Evolutionary conservation across 2,329 filamentous ascomycete species (phyloP).

Genomic region (Botrytis hyacinthi): DNA sequence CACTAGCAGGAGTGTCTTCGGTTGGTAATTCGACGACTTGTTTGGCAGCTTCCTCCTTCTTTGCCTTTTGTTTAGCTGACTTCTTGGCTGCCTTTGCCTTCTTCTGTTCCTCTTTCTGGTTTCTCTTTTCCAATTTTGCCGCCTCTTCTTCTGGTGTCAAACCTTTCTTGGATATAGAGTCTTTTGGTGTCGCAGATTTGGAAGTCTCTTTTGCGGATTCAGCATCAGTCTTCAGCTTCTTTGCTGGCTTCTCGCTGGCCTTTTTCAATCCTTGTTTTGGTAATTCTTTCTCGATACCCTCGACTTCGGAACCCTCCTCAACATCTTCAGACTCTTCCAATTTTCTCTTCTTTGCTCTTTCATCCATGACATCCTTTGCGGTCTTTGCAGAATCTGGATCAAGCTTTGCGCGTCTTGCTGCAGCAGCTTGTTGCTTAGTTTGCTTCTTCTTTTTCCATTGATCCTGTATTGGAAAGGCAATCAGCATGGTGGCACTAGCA

Average conservation of each 20-base stretch:
- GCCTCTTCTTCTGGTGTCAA: slow-evolving; percentile 11
- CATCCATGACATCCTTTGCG: slow-evolving; percentile 90
- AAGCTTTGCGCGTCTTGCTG: slow-evolving; percentile 82
- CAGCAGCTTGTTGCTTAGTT: slow-evolving; percentile 81
- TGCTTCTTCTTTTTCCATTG: slow-evolving; percentile 97
- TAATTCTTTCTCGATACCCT: slow-evolving; percentile 56
- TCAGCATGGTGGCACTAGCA: slow-evolving; percentile 23
- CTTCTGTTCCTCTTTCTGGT: slow-evolving; percentile 38
- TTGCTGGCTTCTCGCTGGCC: slow-evolving; percentile 42
- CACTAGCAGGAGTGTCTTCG: slow-evolving; percentile 32
- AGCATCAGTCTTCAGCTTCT: slow-evolving; percentile 52
- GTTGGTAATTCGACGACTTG: slow-evolving; percentile 10
- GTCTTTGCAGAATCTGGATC: slow-evolving; percentile 89
- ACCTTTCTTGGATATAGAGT: slow-evolving; percentile 36
- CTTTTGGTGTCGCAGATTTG: slow-evolving; percentile 40
- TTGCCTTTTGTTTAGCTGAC: slow-evolving; percentile 44
- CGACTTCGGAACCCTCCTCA: slow-evolving; percentile 28
- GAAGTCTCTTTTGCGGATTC: slow-evolving; percentile 10
- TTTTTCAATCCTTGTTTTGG: slow-evolving; percentile 63
- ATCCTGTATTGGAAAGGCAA: slow-evolving; percentile 54
- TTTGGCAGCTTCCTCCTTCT: slow-evolving; percentile 25
- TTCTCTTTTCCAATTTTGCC: slow-evolving; percentile 23
- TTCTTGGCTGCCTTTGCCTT: slow-evolving; percentile 44
- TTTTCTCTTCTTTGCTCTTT: slow-evolving; percentile 79
- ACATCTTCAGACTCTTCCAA: slow-evolving; percentile 60